Percentiles rank a stretch among this genome's conserved stretches.
phyloP scores from a whole-genome alignment of 192 early-diverging fungal species.

The Coemansia sp. region DNA sequence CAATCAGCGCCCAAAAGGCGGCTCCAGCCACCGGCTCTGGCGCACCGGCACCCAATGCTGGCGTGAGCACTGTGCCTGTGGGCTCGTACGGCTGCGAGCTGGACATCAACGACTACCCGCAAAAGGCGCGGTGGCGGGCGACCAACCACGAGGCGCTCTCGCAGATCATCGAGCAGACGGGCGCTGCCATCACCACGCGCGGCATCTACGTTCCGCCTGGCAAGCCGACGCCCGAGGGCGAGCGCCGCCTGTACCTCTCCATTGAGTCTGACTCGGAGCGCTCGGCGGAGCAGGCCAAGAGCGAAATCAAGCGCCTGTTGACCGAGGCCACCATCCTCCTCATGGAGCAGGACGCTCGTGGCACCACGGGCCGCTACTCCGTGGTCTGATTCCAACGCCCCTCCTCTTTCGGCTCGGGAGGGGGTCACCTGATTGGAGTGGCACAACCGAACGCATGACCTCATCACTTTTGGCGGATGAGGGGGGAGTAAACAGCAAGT shows the following conservation, averaged over 20 bases:
- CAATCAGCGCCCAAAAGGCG: background rate
- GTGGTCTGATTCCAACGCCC: constrained; percentile 32
- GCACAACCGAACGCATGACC: constrained; percentile 3
- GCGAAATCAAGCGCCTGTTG: constrained; percentile 89
- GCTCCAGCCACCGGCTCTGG: background rate
- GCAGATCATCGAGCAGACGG: constrained; percentile 88
- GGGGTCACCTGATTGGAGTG: background rate
- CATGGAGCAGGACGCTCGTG: constrained; percentile 66
- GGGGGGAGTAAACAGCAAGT: background rate
- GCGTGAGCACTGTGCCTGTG: constrained; percentile 12
- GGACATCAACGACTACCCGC: constrained; percentile 97
- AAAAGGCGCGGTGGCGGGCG: constrained; percentile 92
- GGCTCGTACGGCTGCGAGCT: constrained; percentile 65
- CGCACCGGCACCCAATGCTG: background rate
- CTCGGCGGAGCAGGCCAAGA: constrained; percentile 87
- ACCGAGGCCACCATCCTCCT: constrained; percentile 78
- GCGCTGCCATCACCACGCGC: constrained; percentile 93
- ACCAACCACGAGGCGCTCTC: constrained; percentile 94
- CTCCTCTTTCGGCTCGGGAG: background rate
- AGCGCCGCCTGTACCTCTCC: constrained; percentile 92
- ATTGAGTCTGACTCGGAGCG: constrained; percentile 91
- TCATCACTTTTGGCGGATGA: background rate
- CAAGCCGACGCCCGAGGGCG: constrained; percentile 69
- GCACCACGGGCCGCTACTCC: constrained; percentile 47
- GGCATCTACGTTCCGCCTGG: constrained; percentile 87